phyloP scores from a whole-genome alignment of 2,329 filamentous ascomycete species.

The Sporothrix schenckii region DNA sequence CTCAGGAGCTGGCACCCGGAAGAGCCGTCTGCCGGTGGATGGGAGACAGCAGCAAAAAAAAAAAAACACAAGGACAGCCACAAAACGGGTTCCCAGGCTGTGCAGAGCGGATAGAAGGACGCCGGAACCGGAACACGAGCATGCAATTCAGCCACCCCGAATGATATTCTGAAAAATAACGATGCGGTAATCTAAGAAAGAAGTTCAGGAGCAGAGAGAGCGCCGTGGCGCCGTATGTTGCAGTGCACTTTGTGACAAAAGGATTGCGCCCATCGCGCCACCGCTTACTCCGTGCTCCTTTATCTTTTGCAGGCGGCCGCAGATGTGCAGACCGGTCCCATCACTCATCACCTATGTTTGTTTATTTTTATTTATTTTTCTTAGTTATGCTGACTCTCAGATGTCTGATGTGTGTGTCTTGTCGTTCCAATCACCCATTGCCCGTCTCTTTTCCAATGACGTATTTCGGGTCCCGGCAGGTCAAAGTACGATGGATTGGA shows the following conservation, averaged over 20 bases:
- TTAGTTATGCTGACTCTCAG: background rate
- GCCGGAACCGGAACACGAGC: background rate
- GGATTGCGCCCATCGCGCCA: slow-evolving; percentile 14
- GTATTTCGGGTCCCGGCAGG: slow-evolving; percentile 13
- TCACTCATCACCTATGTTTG: background rate
- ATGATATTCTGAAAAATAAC: background rate
- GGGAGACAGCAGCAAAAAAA: background rate
- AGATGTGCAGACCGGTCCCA: background rate
- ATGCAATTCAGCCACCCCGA: background rate
- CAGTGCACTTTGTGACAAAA: background rate
- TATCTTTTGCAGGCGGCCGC: background rate
- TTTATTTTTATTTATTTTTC: too few relatives aligned
- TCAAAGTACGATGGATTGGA: too few relatives aligned
- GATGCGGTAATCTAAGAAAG: background rate
- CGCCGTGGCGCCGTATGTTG: background rate
- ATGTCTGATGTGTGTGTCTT: background rate
- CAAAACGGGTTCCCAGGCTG: background rate
- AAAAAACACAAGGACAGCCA: background rate
- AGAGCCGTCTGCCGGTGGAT: slow-evolving; percentile 6
- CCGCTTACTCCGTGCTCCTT: background rate
- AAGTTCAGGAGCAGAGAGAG: background rate
- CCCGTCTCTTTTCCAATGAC: background rate
- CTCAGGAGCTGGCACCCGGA: background rate
- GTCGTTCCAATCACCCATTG: background rate
- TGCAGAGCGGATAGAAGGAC: background rate